These are phyloP conservation scores for Flaveria ramosissima DNA, from an alignment of 129 eudicot species.

Conservation along the genomic window DNA sequence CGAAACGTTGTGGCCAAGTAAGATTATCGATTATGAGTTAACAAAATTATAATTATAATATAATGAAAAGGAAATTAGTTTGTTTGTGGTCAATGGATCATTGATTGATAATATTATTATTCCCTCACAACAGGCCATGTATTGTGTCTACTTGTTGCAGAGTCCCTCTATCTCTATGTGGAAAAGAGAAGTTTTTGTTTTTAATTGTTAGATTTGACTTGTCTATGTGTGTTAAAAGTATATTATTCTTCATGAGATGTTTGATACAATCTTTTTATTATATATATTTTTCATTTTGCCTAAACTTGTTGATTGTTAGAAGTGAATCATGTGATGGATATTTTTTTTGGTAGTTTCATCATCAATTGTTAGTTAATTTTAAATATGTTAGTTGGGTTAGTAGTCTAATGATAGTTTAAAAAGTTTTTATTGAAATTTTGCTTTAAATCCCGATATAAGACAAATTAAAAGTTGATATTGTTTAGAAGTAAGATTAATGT, in stretches of 20 bases:
- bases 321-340: too few relatives aligned
- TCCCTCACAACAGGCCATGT: neutral
- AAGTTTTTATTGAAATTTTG: too few relatives aligned
- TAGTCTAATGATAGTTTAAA: too few relatives aligned
- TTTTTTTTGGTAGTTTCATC: too few relatives aligned
- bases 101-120: neutral
- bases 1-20: constrained; percentile 49
- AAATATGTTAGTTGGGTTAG: too few relatives aligned
- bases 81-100: neutral
- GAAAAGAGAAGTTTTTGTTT: too few relatives aligned
- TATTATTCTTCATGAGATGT: neutral
- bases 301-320: neutral
- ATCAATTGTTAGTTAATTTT: too few relatives aligned
- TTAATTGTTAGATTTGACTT: neutral
- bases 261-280: neutral
- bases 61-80: neutral
- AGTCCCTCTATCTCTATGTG: neutral
- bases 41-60: neutral
- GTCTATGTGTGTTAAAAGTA: neutral
- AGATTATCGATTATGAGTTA: constrained; percentile 11
- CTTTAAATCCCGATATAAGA: too few relatives aligned
- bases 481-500: too few relatives aligned
- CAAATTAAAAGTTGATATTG: too few relatives aligned
- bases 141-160: neutral
- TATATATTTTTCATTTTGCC: too few relatives aligned